Evolutionary conservation across 2,329 filamentous ascomycete genomes (phyloP).

Genomic region (Teratosphaeria nubilosa): DNA sequence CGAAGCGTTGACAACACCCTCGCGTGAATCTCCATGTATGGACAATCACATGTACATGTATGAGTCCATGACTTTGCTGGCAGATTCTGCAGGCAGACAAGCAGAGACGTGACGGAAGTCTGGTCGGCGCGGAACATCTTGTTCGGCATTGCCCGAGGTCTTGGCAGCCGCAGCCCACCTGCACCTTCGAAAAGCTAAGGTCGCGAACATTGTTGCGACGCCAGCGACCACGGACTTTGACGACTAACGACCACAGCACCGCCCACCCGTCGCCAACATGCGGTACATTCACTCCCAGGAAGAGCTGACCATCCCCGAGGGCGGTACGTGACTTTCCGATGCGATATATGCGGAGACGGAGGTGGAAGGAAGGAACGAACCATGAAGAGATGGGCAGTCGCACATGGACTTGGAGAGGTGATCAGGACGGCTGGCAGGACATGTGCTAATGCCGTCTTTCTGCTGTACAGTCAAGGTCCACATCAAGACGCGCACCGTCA

Average conservation of each 20-base stretch:
- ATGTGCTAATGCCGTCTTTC: not conserved
- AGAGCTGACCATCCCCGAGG: conserved; percentile 88
- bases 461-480: conserved; percentile 71
- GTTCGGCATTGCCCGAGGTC: not conserved
- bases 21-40: too few relatives aligned
- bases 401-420: not conserved
- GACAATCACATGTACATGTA: too few relatives aligned
- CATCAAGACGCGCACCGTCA: conserved; percentile 95
- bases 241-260: not conserved
- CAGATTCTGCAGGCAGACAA: too few relatives aligned
- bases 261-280: conserved; percentile 58
- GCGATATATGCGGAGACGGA: not conserved
- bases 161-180: not conserved
- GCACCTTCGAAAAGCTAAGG: not conserved
- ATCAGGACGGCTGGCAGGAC: not conserved
- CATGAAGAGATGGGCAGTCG: not conserved
- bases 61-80: too few relatives aligned
- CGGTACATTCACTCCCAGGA: conserved; percentile 99
- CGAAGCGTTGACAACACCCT: too few relatives aligned
- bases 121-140: not conserved
- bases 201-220: not conserved
- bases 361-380: not conserved
- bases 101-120: not conserved
- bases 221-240: not conserved
- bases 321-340: conserved; percentile 59